These are phyloP conservation scores for Takashimella tepidaria DNA, from an alignment of 1,284 basidiomycete genomes.

Conservation along the genomic window DNA sequence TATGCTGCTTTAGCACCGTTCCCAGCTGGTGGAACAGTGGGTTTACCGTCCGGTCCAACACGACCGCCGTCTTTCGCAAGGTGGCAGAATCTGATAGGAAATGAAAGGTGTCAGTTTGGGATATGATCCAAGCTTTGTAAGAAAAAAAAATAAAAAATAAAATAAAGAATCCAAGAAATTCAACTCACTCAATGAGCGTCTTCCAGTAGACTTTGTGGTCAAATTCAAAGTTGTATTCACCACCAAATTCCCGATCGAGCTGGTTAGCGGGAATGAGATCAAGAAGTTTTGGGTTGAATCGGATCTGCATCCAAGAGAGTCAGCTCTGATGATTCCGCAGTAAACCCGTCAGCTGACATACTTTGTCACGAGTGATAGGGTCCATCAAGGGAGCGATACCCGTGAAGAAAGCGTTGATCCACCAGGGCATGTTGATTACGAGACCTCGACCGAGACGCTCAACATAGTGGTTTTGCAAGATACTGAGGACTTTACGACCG, in stretches of 20 bases:
- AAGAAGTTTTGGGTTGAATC: conserved; percentile 75
- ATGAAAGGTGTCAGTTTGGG: too few relatives aligned
- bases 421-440: conserved; percentile 71
- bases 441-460: conserved; percentile 76
- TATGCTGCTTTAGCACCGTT: conserved; percentile 44
- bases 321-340: not conserved
- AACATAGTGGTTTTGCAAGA: conserved; percentile 86
- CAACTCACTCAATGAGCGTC: conserved; percentile 61
- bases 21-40: conserved; percentile 36
- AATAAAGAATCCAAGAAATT: too few relatives aligned
- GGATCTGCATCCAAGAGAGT: conserved; percentile 55
- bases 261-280: conserved; percentile 71
- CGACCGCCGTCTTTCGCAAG: conserved; percentile 39
- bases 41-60: conserved; percentile 34
- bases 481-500: conserved; percentile 70
- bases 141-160: too few relatives aligned
- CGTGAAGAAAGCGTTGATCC: conserved; percentile 80
- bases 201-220: conserved; percentile 73
- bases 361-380: conserved; percentile 84
- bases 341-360: conserved; percentile 38
- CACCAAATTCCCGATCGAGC: conserved; percentile 77
- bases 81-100: conserved; percentile 34
- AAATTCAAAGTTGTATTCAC: conserved; percentile 70
- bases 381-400: conserved; percentile 83
- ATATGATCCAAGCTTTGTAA: too few relatives aligned